Base-by-base conservation (phyloP, 495 filamentous ascomycete genomes). In the Penicillium steckii region DNA sequence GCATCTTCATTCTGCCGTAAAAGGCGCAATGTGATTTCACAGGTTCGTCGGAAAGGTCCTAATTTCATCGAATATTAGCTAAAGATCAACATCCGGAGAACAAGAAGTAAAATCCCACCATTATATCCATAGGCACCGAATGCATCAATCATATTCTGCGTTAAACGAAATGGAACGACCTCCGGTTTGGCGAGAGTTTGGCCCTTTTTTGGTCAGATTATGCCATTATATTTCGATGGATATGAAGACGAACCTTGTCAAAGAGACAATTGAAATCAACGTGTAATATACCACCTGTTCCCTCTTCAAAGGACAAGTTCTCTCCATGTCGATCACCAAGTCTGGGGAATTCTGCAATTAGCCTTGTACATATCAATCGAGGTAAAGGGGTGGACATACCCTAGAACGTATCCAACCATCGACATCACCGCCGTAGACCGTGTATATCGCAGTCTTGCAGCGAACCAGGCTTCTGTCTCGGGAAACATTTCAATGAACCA, bases 201-300 rank as follows among this genome's bases (percentile, higher is more conserved):
- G 8, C 95, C 94, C 66, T 76, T 25, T 4, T 25, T 17, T 12
- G 29, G 37, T 65, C n/a, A 61, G 52, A 48, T 21, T n/a, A 22
- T 44, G 8, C 6, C 3, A 1, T 13, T 32, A 32, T 6, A 32
- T 4, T 32, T 12, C 4, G n/a, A n/a, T 32, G 12, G 33, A 18
- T 18, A 6, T 10, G 12, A 9, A 19, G 12, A 27, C 17, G 5
- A 25, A 76, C 73, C 74, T 97, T 99, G 76, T 99, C 95, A 69
- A 99, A 99, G 18, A 99, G 86, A 71, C 94, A 99, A 72, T 99
- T 99, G 80, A 99, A 99, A 72, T 99, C 94, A 44, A 99, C 94
- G 71, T 99, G 94, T 62, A 97, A 85, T 21, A 95, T 85, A 48
- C 95, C 95, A 40, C 95, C 94, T 54, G 91, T 95, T 29, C 86